A percentile compares a stretch with the other conserved stretches of the same genome.
These are phyloP conservation scores for Coelastrella sp. DNA, from an alignment of 139 green algal species.

Conservation along the genomic window DNA sequence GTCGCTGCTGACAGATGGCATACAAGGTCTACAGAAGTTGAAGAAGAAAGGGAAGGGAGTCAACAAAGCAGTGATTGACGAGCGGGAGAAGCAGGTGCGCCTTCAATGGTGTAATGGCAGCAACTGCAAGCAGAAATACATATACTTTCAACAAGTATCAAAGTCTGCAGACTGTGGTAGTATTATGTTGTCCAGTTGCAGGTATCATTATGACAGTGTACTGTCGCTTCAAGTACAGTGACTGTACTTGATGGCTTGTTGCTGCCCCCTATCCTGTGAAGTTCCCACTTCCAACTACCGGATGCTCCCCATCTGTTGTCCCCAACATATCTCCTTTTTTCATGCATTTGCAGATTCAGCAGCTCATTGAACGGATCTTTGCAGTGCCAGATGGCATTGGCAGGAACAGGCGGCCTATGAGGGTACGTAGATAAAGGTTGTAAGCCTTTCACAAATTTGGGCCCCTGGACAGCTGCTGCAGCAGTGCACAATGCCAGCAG, in stretches of 20 bases:
- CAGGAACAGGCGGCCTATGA: constrained; percentile 46
- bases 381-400: constrained; percentile 72
- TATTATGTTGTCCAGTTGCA: neutral
- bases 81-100: constrained; percentile 61
- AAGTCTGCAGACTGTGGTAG: neutral
- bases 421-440: neutral
- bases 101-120: neutral
- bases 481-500: too few relatives aligned
- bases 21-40: constrained; percentile 58
- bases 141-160: too few relatives aligned
- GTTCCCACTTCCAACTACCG: too few relatives aligned
- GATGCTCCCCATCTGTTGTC: neutral
- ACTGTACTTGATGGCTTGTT: neutral
- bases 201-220: neutral
- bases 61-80: constrained; percentile 64
- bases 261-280: neutral
- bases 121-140: neutral
- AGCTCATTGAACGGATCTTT: constrained; percentile 69
- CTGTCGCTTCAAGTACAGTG: too few relatives aligned
- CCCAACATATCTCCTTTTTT: too few relatives aligned
- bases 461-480: neutral
- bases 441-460: neutral
- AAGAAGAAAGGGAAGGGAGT: constrained; percentile 78
- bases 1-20: constrained; percentile 58
- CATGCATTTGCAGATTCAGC: constrained; percentile 61